Evolutionary conservation across 129 eudicot species (phyloP), one percentile per base, ranked within the genome.

Genomic region (Oenanthe sinensis): DNA sequence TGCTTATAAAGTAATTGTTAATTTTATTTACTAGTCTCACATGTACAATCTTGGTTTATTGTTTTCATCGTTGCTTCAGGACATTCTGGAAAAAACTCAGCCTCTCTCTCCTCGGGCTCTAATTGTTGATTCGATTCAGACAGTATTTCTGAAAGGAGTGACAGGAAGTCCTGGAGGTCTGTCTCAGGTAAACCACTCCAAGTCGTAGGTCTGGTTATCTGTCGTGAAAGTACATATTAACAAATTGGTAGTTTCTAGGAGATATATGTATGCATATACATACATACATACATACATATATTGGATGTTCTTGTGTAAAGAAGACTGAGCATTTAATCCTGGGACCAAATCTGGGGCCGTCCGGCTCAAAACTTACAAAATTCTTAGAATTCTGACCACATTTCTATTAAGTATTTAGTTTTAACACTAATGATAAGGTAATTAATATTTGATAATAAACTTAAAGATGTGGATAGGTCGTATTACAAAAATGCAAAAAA

Each of bases 111-210:
- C 91, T 4, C 93, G 90, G 72, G 97, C 97, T 74, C 76, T 92
- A 71, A 83, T 92, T 58, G 80, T 92, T n/a, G 99, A 96, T 83
- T 96, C 99, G 76, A 90, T 96, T 83, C 99, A 96, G 85, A 90
- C 97, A 15, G 97, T 92, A 75, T 91, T 86, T 84, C 82, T 96
- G 73, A 83, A 49, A 37, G 99, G 93, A 70, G 97, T 90, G 81
- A 80, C 97, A 17, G 97, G 97, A 78, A 92, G 97, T 78, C 89
- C 97, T 28, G 99, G 97, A 70, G 89, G 97, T 69, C 67, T 82
- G 70, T 36, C 75, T 16, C 97, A 92, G 97, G 97, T 88, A 40
- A 40, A 33, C 63, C 48, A 62, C 65, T 6, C 55, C 33, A 36
- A 69, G 22, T 70, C n/a, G 3, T 36, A 70, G 42, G 54, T 46